Evolutionary conservation across 805 yeast genomes (phyloP).

Genomic region (Schwanniomyces pseudopolymorphus): DNA sequence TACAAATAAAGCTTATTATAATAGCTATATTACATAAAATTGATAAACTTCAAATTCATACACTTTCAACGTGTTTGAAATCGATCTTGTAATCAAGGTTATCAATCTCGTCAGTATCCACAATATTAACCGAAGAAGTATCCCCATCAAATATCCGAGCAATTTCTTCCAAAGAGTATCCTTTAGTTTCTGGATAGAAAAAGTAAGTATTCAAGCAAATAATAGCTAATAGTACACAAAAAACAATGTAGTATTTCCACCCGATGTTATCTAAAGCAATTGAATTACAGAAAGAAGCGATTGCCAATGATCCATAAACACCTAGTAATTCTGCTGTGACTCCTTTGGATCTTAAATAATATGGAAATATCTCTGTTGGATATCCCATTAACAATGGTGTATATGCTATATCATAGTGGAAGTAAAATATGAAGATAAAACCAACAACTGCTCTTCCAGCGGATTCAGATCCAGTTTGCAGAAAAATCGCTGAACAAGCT

Average conservation of each 20-base stretch:
- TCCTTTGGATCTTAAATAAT: constrained; percentile 43
- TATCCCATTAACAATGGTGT: constrained; percentile 47
- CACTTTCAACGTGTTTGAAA: not conserved
- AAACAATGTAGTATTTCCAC: constrained; percentile 47
- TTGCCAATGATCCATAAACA: constrained; percentile 19
- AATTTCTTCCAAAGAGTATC: constrained; percentile 70
- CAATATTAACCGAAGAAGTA: not conserved
- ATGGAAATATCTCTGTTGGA: constrained; percentile 43
- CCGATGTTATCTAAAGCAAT: constrained; percentile 41
- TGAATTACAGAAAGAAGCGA: constrained; percentile 31
- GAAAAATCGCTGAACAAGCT: constrained; percentile 21
- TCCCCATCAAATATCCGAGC: constrained; percentile 50
- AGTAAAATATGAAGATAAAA: constrained; percentile 22
- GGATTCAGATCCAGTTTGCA: constrained; percentile 14
- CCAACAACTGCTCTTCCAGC: constrained; percentile 19
- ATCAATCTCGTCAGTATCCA: not conserved
- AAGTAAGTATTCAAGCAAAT: constrained; percentile 38
- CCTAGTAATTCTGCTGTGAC: constrained; percentile 26
- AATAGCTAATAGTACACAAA: constrained; percentile 27
- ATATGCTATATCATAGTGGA: constrained; percentile 29
- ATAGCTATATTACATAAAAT: too few species aligned
- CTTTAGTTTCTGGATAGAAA: constrained; percentile 76
- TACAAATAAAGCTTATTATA: too few species aligned
- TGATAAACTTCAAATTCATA: too few species aligned
- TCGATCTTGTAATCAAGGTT: not conserved